Conservation (phyloP, 106 monocot species). For the Dendrobium huoshanense region DNA sequence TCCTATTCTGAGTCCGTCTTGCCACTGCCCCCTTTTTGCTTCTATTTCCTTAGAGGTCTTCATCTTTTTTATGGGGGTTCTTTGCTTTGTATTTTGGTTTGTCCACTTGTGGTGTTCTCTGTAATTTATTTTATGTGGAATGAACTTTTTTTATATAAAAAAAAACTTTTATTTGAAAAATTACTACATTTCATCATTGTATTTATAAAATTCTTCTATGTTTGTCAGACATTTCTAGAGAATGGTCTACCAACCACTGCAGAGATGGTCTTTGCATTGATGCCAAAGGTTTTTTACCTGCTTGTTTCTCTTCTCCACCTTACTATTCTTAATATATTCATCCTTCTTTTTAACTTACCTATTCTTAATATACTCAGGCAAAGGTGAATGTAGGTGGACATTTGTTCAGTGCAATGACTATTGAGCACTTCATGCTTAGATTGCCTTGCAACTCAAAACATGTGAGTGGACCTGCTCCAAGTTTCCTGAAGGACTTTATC, state of each 20-base stretch:
- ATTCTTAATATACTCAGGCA: constrained; percentile 39
- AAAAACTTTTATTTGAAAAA: background rate
- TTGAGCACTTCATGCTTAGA: constrained; percentile 90
- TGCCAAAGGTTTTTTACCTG: constrained; percentile 58
- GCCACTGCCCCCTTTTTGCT: no score
- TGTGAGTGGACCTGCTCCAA: constrained; percentile 26
- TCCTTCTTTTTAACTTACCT: background rate
- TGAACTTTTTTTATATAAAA: no score
- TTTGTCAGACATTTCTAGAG: constrained; percentile 69
- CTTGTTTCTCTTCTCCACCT: background rate
- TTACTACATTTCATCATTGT: background rate
- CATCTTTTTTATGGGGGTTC: no score
- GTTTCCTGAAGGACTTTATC: background rate
- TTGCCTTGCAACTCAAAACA: constrained; percentile 58
- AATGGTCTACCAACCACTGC: constrained; percentile 73
- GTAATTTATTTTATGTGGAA: no score
- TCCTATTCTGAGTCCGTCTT: no score
- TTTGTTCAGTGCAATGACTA: constrained; percentile 74
- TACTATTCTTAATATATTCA: background rate
- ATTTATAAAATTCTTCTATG: background rate
- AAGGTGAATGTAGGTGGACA: constrained; percentile 87
- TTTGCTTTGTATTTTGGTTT: no score
- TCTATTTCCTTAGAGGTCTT: no score
- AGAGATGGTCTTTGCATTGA: constrained; percentile 65
- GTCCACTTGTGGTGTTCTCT: no score